These are phyloP conservation scores for Globisporangium spinosum DNA, from an alignment of 352 stramenopile genomes.

Conservation along the genomic window DNA sequence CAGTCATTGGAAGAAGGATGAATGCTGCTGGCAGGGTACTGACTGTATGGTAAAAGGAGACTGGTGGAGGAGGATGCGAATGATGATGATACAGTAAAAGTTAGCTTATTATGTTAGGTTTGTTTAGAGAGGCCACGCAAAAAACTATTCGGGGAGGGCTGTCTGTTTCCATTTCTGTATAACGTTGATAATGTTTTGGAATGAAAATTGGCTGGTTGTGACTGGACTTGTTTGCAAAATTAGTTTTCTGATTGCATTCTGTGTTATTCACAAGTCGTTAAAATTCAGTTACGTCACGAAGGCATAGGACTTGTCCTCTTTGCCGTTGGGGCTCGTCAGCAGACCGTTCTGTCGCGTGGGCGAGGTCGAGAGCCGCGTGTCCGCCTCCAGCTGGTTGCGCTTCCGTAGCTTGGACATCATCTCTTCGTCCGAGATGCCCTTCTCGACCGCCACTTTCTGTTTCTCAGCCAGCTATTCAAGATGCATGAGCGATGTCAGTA, in stretches of 20 bases:
- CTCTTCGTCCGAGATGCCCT: slow-evolving; percentile 82
- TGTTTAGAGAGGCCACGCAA: slow-evolving; percentile 8
- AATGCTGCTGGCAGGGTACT: no score
- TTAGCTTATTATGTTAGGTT: slow-evolving; percentile 13
- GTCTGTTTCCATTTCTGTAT: slow-evolving; percentile 7
- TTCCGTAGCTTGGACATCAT: slow-evolving; percentile 77
- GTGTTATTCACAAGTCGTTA: slow-evolving; percentile 44
- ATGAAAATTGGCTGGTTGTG: neutral
- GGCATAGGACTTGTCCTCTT: slow-evolving; percentile 46
- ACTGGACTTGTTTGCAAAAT: neutral
- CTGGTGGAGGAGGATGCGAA: slow-evolving; percentile 2
- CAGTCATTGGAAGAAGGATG: neutral
- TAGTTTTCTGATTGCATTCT: neutral
- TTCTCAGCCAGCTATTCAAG: slow-evolving; percentile 57
- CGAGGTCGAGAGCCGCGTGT: slow-evolving; percentile 65
- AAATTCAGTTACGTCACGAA: slow-evolving; percentile 77
- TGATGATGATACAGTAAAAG: slow-evolving; percentile 11
- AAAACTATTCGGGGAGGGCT: slow-evolving; percentile 1
- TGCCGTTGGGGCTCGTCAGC: slow-evolving; percentile 30
- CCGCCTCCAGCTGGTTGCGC: slow-evolving; percentile 63
- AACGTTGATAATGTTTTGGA: slow-evolving; percentile 12
- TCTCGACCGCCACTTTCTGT: slow-evolving; percentile 70
- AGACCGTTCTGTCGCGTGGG: slow-evolving; percentile 39
- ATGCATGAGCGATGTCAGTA: slow-evolving; percentile 1
- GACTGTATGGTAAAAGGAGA: neutral